Evolutionary conservation across 2,329 filamentous ascomycete species (phyloP).

Genomic region (Pyrenochaeta sp.): DNA sequence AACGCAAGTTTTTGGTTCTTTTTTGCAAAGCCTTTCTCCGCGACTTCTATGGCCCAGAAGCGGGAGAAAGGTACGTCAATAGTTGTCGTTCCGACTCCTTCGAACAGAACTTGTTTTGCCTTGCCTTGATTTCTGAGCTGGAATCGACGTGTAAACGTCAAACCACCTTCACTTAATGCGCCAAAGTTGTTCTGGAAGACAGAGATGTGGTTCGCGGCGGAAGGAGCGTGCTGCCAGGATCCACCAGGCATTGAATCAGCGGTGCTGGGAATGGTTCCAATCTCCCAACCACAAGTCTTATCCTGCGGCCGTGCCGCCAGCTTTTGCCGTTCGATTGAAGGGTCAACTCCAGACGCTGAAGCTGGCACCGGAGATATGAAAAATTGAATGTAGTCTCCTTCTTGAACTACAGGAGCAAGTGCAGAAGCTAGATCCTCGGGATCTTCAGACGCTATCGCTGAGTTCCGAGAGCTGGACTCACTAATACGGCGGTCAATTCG

Average conservation of each 20-base stretch:
- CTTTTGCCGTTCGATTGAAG: not conserved
- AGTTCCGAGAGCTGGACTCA: too few species aligned
- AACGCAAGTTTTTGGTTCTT: too few species aligned
- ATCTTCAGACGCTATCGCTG: constrained; percentile 24
- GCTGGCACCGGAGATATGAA: constrained; percentile 38
- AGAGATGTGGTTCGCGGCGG: constrained; percentile 18
- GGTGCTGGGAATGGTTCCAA: constrained; percentile 56
- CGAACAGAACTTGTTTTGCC: constrained; percentile 5
- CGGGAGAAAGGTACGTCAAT: constrained; percentile 59
- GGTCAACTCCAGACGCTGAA: not conserved
- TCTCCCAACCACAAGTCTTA: constrained; percentile 31
- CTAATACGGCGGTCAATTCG: too few species aligned
- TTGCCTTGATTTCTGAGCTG: not conserved
- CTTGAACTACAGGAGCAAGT: constrained; percentile 64
- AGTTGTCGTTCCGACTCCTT: constrained; percentile 50
- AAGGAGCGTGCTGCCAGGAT: constrained; percentile 25
- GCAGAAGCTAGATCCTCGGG: constrained; percentile 44
- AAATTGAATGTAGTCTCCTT: constrained; percentile 66
- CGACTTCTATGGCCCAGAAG: constrained; percentile 24
- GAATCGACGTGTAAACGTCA: constrained; percentile 30
- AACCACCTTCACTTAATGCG: constrained; percentile 66
- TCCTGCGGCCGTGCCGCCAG: not conserved
- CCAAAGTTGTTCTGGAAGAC: constrained; percentile 62
- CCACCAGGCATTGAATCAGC: constrained; percentile 46
- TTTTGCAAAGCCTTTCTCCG: not conserved